These are phyloP conservation scores for Scutellaria barbata DNA, from an alignment of 257 asterid genomes.

Conservation along the genomic window DNA sequence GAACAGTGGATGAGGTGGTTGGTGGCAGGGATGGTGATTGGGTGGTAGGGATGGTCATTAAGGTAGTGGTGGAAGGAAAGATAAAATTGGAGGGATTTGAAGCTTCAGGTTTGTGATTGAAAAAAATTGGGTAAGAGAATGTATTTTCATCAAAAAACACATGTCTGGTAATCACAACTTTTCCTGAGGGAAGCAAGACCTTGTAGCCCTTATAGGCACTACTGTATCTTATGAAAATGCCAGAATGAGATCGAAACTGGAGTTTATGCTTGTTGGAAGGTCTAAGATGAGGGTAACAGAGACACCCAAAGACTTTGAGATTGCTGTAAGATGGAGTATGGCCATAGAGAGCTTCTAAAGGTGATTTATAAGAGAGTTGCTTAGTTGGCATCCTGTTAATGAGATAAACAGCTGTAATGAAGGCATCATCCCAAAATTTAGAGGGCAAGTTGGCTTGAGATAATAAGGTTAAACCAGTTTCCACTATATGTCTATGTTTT, in stretches of 20 bases:
- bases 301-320: background rate
- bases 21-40: too few species aligned
- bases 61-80: too few species aligned
- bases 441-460: background rate
- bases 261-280: background rate
- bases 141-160: background rate
- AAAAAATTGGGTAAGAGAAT: too few species aligned
- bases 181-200: background rate
- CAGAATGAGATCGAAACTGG: background rate
- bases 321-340: background rate
- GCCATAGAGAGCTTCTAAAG: background rate
- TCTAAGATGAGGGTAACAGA: background rate
- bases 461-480: background rate
- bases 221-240: background rate
- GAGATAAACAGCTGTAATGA: background rate
- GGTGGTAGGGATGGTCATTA: too few species aligned
- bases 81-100: too few species aligned
- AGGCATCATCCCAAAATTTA: conserved; percentile 7
- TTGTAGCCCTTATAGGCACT: background rate
- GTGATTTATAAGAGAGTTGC: background rate
- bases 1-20: too few species aligned
- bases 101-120: too few species aligned
- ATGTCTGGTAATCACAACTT: background rate
- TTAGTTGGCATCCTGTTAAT: background rate
- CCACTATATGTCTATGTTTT: too few species aligned